Evolutionary conservation across 2,329 filamentous ascomycete species (phyloP).

Genomic region (Talaromyces marneffei): DNA sequence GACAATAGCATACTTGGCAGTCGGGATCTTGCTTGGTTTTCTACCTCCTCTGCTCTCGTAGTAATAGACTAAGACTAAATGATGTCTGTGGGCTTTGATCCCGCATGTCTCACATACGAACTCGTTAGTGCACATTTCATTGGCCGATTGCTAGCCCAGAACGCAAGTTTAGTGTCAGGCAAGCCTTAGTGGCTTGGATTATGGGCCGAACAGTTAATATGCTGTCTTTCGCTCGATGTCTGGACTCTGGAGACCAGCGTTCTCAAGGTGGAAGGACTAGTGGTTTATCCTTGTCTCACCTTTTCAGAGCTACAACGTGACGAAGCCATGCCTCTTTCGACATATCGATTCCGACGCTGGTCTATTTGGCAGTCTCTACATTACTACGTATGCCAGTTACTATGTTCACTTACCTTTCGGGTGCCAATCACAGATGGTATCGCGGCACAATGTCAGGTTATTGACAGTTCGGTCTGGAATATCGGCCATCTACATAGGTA

Average conservation of each 20-base stretch:
- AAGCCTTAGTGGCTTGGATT: background rate
- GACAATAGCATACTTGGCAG: background rate
- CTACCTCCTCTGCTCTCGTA: too few species aligned
- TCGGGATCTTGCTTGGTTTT: background rate
- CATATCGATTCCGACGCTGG: background rate
- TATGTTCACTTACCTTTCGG: background rate
- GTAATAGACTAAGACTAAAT: too few species aligned
- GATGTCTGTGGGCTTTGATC: background rate
- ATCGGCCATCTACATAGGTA: background rate
- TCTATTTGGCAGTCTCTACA: background rate
- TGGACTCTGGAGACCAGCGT: too few species aligned
- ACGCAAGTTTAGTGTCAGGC: background rate
- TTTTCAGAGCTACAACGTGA: background rate
- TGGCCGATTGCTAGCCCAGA: background rate
- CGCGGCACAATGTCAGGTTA: background rate
- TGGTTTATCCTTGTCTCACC: conserved; percentile 1
- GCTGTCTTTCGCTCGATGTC: background rate
- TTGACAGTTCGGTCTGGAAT: background rate
- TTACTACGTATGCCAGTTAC: too few species aligned
- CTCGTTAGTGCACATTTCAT: background rate
- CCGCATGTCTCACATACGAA: conserved; percentile 7
- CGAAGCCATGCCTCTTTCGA: background rate
- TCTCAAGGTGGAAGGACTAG: background rate
- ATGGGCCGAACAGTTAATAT: background rate
- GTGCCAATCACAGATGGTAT: background rate